These are phyloP conservation scores for Brassica carinata DNA, from an alignment of 345 rosid species.

Conservation along the genomic window DNA sequence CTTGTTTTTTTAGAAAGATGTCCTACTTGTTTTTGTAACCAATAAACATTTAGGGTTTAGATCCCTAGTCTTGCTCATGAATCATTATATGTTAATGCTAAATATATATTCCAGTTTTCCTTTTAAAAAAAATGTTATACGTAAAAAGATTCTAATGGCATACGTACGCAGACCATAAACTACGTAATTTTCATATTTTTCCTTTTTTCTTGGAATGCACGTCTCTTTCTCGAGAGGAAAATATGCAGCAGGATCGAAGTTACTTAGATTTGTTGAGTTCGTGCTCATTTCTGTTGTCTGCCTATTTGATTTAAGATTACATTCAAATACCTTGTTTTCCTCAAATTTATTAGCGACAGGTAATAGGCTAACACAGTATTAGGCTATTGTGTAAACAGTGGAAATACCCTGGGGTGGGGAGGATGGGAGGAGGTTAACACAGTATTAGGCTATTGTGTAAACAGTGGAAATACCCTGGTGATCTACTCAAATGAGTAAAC, in stretches of 20 bases:
- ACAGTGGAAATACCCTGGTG: slow-evolving; percentile 20
- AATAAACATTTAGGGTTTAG: no score
- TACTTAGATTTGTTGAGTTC: background rate
- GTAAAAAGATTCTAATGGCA: background rate
- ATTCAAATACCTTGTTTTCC: background rate
- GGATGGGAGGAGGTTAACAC: slow-evolving; percentile 23
- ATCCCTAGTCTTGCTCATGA: no score
- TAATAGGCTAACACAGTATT: slow-evolving; percentile 23
- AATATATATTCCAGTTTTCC: no score
- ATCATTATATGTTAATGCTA: no score
- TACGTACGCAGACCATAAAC: background rate
- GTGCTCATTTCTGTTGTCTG: background rate
- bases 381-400: slow-evolving; percentile 10
- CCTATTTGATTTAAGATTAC: background rate
- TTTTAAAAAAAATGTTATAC: no score
- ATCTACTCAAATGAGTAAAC: slow-evolving; percentile 26
- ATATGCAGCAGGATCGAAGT: background rate
- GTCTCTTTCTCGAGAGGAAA: background rate
- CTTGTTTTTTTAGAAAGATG: no score
- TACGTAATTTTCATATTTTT: background rate
- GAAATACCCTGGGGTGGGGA: no score
- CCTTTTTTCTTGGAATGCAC: background rate
- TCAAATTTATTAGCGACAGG: background rate
- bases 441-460: slow-evolving; percentile 14
- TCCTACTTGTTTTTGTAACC: no score